These are phyloP conservation scores for Chlamydomonas sp. DNA, from an alignment of 139 green algal species.

Conservation along the genomic window DNA sequence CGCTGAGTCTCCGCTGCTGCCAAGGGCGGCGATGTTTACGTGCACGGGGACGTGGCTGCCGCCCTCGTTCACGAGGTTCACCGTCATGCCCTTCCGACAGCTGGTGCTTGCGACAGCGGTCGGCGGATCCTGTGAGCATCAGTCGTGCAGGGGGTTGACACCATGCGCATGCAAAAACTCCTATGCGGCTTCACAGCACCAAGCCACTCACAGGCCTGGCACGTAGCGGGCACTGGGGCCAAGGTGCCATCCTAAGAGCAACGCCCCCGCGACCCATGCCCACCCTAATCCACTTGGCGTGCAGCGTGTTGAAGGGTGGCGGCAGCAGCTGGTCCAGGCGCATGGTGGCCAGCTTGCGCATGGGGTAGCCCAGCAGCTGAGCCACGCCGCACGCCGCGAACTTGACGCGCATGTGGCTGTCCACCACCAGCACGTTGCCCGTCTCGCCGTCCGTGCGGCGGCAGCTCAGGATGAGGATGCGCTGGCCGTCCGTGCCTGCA, in stretches of 20 bases:
- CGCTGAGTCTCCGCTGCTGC: too few relatives aligned
- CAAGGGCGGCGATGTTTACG: not conserved
- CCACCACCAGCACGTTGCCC: conserved; percentile 37
- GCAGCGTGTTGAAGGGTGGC: conserved; percentile 51
- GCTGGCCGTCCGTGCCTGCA: conserved; percentile 33
- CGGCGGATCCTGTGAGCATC: conserved; percentile 12
- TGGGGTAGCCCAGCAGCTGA: conserved; percentile 32
- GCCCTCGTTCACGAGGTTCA: conserved; percentile 38
- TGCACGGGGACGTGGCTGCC: conserved; percentile 24
- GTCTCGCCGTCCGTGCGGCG: not conserved
- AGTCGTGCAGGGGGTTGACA: too few relatives aligned
- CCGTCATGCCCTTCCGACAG: conserved; percentile 42
- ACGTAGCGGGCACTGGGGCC: too few relatives aligned
- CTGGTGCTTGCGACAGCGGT: conserved; percentile 2
- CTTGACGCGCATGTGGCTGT: conserved; percentile 26
- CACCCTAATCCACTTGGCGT: conserved; percentile 53
- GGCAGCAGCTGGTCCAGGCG: conserved; percentile 44
- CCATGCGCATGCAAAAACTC: too few relatives aligned
- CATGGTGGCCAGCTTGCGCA: conserved; percentile 27
- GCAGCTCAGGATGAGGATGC: conserved; percentile 28
- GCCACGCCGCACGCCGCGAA: conserved; percentile 39
- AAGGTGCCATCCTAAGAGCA: too few relatives aligned
- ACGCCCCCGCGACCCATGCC: too few relatives aligned
- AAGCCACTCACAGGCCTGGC: not conserved
- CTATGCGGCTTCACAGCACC: too few relatives aligned